phyloP scores from a whole-genome alignment of 2,329 filamentous ascomycete genomes.

The Aspergillus cejpii region DNA sequence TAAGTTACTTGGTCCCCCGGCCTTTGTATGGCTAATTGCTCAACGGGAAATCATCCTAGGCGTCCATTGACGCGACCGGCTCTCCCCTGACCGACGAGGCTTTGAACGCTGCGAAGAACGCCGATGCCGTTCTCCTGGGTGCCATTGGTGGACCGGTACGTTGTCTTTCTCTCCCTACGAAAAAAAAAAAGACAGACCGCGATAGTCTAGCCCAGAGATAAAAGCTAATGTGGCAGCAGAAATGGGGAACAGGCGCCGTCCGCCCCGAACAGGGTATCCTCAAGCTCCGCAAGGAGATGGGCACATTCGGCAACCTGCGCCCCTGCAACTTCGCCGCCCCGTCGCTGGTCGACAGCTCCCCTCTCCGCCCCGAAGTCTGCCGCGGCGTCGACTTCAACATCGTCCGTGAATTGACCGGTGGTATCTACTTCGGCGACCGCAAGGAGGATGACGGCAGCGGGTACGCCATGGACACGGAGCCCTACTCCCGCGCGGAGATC shows the following conservation, averaged over 20 bases:
- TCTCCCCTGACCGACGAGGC: conserved; percentile 74
- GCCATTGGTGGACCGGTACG: conserved; percentile 83
- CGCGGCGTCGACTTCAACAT: conserved; percentile 86
- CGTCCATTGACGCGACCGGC: conserved; percentile 78
- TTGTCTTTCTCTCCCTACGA: conserved; percentile 4
- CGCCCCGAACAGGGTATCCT: conserved; percentile 91
- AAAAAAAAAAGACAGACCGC: not conserved
- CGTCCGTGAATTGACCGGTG: conserved; percentile 83
- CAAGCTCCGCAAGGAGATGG: conserved; percentile 84
- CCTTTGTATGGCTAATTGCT: not conserved
- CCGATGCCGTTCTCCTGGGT: conserved; percentile 84
- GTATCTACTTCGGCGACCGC: conserved; percentile 91
- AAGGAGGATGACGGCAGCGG: conserved; percentile 67
- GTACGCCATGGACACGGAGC: conserved; percentile 76
- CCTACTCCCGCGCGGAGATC: conserved; percentile 77
- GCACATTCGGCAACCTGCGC: conserved; percentile 88
- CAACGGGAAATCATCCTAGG: conserved; percentile 45
- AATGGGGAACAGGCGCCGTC: conserved; percentile 87
- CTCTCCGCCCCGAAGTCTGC: conserved; percentile 79
- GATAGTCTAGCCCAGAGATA: not conserved
- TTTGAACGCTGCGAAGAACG: conserved; percentile 71
- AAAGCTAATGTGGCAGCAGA: conserved; percentile 34
- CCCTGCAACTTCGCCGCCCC: conserved; percentile 94
- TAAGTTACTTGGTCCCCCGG: conserved; percentile 47
- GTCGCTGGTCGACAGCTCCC: conserved; percentile 73